phyloP scores from a whole-genome alignment of 1,284 basidiomycete species.

The Taiwanofungus camphoratus region DNA sequence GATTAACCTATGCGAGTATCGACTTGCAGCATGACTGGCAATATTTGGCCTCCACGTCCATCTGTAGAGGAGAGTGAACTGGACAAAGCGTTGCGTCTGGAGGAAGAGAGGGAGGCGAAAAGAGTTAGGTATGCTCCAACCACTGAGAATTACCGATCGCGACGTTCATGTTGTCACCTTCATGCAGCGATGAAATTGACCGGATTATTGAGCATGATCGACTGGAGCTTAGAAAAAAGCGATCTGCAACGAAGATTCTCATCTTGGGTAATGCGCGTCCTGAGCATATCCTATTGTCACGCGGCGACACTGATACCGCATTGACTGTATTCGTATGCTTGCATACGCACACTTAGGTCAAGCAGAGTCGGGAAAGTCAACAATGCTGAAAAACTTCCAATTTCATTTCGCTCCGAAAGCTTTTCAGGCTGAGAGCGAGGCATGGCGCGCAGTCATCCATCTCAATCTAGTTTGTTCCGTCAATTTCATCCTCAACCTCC shows the following conservation, averaged over 20 bases:
- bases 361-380: constrained; percentile 63
- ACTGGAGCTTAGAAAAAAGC: constrained; percentile 32
- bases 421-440: constrained; percentile 48
- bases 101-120: constrained; percentile 46
- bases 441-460: constrained; percentile 59
- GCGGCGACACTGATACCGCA: too few relatives aligned
- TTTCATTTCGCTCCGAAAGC: constrained; percentile 53
- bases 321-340: neutral
- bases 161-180: neutral
- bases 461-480: constrained; percentile 58
- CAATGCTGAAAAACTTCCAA: constrained; percentile 61
- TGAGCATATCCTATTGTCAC: too few relatives aligned
- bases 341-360: constrained; percentile 37
- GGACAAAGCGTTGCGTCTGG: constrained; percentile 29
- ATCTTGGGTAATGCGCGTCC: constrained; percentile 39
- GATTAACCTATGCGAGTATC: neutral
- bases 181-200: constrained; percentile 48
- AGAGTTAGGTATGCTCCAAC: constrained; percentile 30
- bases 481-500: constrained; percentile 47
- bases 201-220: constrained; percentile 40
- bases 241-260: constrained; percentile 39
- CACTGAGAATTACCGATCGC: neutral
- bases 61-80: constrained; percentile 20
- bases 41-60: constrained; percentile 22
- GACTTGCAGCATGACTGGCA: neutral